A percentile compares a stretch with the other conserved stretches of the same genome.
phyloP scores from a whole-genome alignment of 2,329 filamentous ascomycete genomes.

The Raffaelea arxii region DNA sequence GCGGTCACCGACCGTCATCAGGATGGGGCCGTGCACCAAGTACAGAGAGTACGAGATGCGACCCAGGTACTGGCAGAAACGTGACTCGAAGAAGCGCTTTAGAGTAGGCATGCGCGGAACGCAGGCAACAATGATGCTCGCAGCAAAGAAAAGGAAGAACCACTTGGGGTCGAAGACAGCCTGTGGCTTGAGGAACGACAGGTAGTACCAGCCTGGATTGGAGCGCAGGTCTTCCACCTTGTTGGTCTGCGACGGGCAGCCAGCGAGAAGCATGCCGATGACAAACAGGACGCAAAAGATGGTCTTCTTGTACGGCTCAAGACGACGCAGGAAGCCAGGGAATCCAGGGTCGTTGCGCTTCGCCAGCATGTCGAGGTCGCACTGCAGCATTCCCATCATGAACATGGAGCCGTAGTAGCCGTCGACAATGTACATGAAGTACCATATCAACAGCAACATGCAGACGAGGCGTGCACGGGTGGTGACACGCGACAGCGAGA shows the following conservation, averaged over 20 bases:
- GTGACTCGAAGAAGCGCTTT: conserved; percentile 47
- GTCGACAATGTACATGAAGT: conserved; percentile 60
- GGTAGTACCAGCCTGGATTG: conserved; percentile 50
- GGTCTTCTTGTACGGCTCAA: conserved; percentile 37
- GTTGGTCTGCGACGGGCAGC: conserved; percentile 43
- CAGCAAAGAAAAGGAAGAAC: conserved; percentile 57
- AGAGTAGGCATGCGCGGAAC: conserved; percentile 49
- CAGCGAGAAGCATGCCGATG: conserved; percentile 46
- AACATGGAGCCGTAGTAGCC: conserved; percentile 54
- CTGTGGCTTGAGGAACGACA: conserved; percentile 54
- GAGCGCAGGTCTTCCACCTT: conserved; percentile 39
- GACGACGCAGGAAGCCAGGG: conserved; percentile 33
- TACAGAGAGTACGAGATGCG: conserved; percentile 54
- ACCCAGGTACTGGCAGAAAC: conserved; percentile 52
- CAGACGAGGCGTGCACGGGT: conserved; percentile 44
- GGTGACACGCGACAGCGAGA: conserved; percentile 47
- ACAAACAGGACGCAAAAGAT: conserved; percentile 44
- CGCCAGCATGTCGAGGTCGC: conserved; percentile 49
- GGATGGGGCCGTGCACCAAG: conserved; percentile 52
- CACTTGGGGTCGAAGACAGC: conserved; percentile 58
- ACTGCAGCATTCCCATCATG: conserved; percentile 49
- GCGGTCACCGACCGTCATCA: conserved; percentile 51
- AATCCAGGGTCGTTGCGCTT: conserved; percentile 30
- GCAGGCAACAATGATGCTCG: conserved; percentile 44
- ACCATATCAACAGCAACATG: conserved; percentile 43